Percentiles rank a stretch among this genome's conserved stretches.
phyloP scores from a whole-genome alignment of 345 rosid species.

The Corymbia maculata region DNA sequence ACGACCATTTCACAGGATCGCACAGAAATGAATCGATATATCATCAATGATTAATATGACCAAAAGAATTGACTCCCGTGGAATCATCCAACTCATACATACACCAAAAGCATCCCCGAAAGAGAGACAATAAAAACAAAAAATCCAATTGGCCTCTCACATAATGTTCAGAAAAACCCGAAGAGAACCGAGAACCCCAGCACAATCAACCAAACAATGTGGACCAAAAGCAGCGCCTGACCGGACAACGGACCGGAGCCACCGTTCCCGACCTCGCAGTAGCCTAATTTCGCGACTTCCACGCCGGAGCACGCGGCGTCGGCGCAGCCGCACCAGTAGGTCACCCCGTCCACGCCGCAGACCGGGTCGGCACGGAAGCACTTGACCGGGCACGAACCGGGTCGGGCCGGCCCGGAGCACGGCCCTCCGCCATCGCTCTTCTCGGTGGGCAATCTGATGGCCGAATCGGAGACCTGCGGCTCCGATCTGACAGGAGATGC shows the following conservation, averaged over 20 bases:
- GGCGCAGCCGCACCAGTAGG: conserved; percentile 96
- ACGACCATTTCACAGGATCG: background rate
- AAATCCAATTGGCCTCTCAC: background rate
- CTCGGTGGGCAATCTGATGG: conserved; percentile 18
- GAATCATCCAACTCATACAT: background rate
- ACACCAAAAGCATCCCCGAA: background rate
- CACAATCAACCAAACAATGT: conserved; percentile 83
- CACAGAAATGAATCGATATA: background rate
- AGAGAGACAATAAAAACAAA: background rate
- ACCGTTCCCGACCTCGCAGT: conserved; percentile 67
- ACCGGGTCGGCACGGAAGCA: conserved; percentile 88
- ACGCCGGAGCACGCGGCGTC: conserved; percentile 71
- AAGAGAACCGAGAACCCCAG: conserved; percentile 77
- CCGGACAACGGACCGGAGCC: conserved; percentile 73
- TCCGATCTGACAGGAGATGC: conserved; percentile 1
- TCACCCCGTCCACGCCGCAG: conserved; percentile 76
- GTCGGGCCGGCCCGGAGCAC: conserved; percentile 27
- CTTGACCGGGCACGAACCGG: conserved; percentile 61
- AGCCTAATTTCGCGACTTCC: conserved; percentile 55
- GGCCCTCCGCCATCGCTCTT: conserved; percentile 16
- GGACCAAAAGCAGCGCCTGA: conserved; percentile 83
- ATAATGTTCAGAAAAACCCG: conserved; percentile 45
- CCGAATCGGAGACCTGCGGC: background rate
- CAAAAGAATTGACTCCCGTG: background rate
- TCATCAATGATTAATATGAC: background rate